Conservation (phyloP, 2,329 filamentous ascomycete genomes). For the Colletotrichum chlorophyti region DNA sequence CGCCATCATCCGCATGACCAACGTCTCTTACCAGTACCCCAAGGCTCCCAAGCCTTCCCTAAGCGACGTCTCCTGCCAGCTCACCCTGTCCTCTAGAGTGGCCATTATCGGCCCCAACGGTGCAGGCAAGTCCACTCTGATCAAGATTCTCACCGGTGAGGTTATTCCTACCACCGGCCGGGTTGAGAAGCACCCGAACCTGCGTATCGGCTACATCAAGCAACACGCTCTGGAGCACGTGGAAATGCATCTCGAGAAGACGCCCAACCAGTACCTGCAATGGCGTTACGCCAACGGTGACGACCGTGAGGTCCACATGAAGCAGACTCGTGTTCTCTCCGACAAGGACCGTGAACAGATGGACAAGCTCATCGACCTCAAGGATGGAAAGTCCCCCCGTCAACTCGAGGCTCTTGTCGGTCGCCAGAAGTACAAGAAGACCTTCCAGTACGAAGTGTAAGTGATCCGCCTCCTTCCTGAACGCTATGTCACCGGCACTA, state of each 20-base stretch:
- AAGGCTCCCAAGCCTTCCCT: slow-evolving; percentile 87
- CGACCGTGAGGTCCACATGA: slow-evolving; percentile 95
- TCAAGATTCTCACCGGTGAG: slow-evolving; percentile 96
- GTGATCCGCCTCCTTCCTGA: slow-evolving; percentile 36
- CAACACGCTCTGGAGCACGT: slow-evolving; percentile 99
- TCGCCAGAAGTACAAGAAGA: slow-evolving; percentile 99
- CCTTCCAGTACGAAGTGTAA: slow-evolving; percentile 95
- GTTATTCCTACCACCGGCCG: slow-evolving; percentile 81
- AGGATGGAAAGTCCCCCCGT: slow-evolving; percentile 78
- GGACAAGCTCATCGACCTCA: slow-evolving; percentile 86
- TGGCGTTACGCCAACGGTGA: slow-evolving; percentile 98
- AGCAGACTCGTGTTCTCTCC: slow-evolving; percentile 92
- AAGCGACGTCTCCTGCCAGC: slow-evolving; percentile 82
- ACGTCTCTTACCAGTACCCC: slow-evolving; percentile 94
- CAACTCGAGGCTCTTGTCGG: slow-evolving; percentile 90
- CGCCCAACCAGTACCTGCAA: slow-evolving; percentile 97
- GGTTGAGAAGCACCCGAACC: slow-evolving; percentile 97
- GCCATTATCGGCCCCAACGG: slow-evolving; percentile 98
- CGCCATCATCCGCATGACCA: slow-evolving; percentile 93
- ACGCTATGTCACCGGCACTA: slow-evolving; percentile 34
- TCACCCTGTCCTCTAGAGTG: slow-evolving; percentile 88
- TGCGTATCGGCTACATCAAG: slow-evolving; percentile 99
- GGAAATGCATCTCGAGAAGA: slow-evolving; percentile 99
- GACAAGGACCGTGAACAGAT: slow-evolving; percentile 87
- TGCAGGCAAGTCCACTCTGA: slow-evolving; percentile 96